Evolutionary conservation across 306 rosid genomes (phyloP).

Genomic region (Castanea sativa): DNA sequence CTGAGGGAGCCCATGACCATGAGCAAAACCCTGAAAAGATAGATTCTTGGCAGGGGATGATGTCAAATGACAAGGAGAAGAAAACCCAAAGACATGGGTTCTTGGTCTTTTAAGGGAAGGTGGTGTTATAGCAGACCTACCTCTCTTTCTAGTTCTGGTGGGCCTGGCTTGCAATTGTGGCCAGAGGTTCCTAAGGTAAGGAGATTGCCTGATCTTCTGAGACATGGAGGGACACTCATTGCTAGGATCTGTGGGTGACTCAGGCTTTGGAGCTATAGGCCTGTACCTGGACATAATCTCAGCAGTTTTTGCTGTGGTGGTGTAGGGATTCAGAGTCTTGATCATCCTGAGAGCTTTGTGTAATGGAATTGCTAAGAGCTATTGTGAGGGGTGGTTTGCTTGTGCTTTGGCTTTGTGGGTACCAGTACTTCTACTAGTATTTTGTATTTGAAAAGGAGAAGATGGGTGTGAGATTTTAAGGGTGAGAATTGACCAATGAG

Average conservation of each 20-base stretch:
- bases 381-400: too few relatives aligned
- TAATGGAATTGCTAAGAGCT: too few relatives aligned
- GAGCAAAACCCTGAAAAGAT: conserved; percentile 42
- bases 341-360: conserved; percentile 39
- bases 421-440: too few relatives aligned
- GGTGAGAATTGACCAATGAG: conserved; percentile 36
- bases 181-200: conserved; percentile 76
- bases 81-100: conserved; percentile 38
- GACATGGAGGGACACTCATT: conserved; percentile 42
- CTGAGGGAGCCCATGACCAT: conserved; percentile 36
- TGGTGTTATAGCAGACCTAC: conserved; percentile 50
- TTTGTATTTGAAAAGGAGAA: neutral
- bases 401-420: too few relatives aligned
- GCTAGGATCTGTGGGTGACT: conserved; percentile 32
- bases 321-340: conserved; percentile 66
- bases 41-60: conserved; percentile 31
- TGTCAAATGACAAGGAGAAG: conserved; percentile 48
- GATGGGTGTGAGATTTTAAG: conserved; percentile 4
- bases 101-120: conserved; percentile 57
- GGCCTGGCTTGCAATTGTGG: conserved; percentile 90
- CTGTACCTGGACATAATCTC: conserved; percentile 90
- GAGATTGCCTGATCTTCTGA: conserved; percentile 65
- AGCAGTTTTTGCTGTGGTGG: conserved; percentile 67
- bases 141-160: conserved; percentile 79
- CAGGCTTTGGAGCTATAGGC: conserved; percentile 97